Conservation (phyloP, 257 asterid species). For the Voacanga thouarsii region DNA sequence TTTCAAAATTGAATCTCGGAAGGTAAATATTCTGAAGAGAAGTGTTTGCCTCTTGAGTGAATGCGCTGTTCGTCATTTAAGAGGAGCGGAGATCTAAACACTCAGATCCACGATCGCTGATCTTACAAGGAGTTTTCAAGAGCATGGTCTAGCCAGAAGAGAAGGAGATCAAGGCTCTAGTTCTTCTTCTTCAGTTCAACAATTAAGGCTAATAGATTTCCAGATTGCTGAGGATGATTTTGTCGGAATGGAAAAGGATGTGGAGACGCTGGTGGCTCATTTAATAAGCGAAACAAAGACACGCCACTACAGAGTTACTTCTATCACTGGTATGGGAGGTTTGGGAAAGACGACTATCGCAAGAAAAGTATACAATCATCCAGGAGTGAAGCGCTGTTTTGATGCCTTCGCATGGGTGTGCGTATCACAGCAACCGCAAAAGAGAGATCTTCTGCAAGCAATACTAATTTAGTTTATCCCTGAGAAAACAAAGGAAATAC, state of each 20-base stretch:
- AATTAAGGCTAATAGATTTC: neutral
- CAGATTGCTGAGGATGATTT: neutral
- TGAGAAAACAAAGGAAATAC: too few species aligned
- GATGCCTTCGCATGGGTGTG: constrained; percentile 37
- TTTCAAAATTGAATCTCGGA: neutral
- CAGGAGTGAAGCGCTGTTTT: constrained; percentile 29
- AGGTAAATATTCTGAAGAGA: neutral
- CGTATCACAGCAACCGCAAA: constrained; percentile 33
- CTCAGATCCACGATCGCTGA: neutral
- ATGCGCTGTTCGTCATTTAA: neutral
- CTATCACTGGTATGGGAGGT: neutral
- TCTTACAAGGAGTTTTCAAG: neutral
- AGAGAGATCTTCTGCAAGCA: constrained; percentile 31
- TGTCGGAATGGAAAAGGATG: neutral
- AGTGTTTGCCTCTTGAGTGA: neutral
- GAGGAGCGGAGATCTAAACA: neutral
- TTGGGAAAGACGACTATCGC: constrained; percentile 43
- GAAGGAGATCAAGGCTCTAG: neutral
- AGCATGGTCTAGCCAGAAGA: constrained; percentile 3
- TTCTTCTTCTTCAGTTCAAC: neutral
- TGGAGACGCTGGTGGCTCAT: neutral
- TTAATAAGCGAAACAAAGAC: neutral
- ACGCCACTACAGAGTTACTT: neutral
- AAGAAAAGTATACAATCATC: constrained; percentile 29
- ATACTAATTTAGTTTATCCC: neutral